phyloP scores from a whole-genome alignment of 73 alveolate genomes.

The Paramecium primaurelia region DNA sequence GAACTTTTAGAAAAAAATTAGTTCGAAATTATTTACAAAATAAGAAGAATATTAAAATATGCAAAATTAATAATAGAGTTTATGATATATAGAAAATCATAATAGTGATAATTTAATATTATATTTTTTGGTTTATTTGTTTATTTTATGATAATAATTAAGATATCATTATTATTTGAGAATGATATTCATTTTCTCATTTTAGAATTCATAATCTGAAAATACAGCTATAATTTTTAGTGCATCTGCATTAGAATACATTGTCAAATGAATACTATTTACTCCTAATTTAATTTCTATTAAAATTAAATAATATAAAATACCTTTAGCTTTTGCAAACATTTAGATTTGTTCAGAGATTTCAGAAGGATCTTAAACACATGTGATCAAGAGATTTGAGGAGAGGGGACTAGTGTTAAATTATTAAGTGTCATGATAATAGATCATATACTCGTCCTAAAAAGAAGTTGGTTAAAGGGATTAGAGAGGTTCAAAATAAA shows the following conservation, averaged over 20 bases:
- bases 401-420: background rate
- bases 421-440: background rate
- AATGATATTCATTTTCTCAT: background rate
- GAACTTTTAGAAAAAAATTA: too few species aligned
- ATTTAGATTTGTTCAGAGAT: background rate
- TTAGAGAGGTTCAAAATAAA: background rate
- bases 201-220: constrained; percentile 1
- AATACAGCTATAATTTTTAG: constrained; percentile 2
- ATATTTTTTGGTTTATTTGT: background rate
- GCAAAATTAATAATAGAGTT: too few species aligned
- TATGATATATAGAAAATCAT: background rate
- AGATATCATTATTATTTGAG: background rate
- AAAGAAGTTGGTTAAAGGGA: background rate
- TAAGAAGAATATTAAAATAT: too few species aligned
- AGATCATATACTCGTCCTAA: constrained; percentile 16
- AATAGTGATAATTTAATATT: background rate
- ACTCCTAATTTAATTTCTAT: background rate
- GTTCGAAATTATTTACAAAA: too few species aligned
- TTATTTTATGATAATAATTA: background rate
- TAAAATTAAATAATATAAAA: background rate
- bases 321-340: constrained; percentile 17
- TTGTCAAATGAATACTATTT: background rate
- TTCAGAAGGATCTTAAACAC: constrained; percentile 1
- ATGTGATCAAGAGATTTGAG: constrained; percentile 5
- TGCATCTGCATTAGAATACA: background rate